A percentile compares a stretch with the other conserved stretches of the same genome.
Evolutionary conservation across 257 asterid species (phyloP).

Genomic region (Thymus mandschuricus): DNA sequence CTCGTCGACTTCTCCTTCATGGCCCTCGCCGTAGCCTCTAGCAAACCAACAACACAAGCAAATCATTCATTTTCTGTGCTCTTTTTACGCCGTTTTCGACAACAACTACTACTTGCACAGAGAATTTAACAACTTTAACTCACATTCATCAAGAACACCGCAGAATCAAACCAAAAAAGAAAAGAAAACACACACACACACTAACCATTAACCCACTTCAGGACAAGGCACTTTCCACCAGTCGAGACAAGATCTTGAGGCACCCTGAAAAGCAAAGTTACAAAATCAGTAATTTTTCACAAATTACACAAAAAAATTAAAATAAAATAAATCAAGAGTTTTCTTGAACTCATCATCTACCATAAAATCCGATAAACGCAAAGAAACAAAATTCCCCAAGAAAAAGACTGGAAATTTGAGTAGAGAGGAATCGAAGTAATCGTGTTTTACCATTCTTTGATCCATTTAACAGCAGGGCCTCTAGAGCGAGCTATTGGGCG

Average conservation of each 20-base stretch:
- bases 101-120: not conserved
- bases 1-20: slow-evolving; percentile 59
- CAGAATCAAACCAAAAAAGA: not conserved
- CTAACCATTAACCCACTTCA: slow-evolving; percentile 95
- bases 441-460: slow-evolving; percentile 73
- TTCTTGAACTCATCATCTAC: slow-evolving; percentile 11
- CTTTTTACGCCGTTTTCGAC: not conserved
- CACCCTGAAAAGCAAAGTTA: slow-evolving; percentile 54
- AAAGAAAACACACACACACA: slow-evolving; percentile 10
- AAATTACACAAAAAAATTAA: not conserved
- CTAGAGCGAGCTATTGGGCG: slow-evolving; percentile 72
- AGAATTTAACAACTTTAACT: slow-evolving; percentile 3
- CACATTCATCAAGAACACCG: not conserved
- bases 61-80: not conserved
- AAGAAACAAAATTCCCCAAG: not conserved
- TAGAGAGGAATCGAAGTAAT: not conserved
- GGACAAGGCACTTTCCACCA: slow-evolving; percentile 80
- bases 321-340: no score
- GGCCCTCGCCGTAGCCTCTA: slow-evolving; percentile 73
- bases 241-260: slow-evolving; percentile 92
- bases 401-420: not conserved
- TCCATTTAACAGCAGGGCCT: slow-evolving; percentile 77
- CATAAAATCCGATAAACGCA: not conserved
- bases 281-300: not conserved
- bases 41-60: slow-evolving; percentile 38